Percentiles rank a stretch among this genome's conserved stretches.
phyloP scores from a whole-genome alignment of 805 yeast genomes.

The Yarrowia osloensis region DNA sequence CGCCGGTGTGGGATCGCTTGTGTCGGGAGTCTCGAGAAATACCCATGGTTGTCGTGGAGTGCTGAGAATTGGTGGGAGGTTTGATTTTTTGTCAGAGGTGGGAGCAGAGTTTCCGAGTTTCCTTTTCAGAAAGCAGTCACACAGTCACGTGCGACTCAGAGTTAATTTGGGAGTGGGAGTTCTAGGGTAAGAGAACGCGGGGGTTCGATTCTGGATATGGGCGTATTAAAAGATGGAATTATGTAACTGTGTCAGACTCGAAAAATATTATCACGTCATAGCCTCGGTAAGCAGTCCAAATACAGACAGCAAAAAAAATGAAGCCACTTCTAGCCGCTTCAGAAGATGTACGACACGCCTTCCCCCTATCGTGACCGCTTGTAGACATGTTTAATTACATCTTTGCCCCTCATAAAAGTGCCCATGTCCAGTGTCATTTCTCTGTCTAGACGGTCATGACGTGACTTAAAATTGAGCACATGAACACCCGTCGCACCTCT shows the following conservation, averaged over 20 bases:
- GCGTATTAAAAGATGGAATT: background rate
- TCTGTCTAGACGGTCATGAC: too few relatives aligned
- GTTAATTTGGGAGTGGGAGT: background rate
- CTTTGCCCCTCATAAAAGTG: too few relatives aligned
- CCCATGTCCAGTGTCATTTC: too few relatives aligned
- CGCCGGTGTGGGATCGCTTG: slow-evolving; percentile 99
- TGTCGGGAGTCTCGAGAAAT: slow-evolving; percentile 99
- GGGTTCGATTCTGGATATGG: background rate
- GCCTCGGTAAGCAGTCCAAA: too few relatives aligned
- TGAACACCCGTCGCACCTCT: too few relatives aligned
- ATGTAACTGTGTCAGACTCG: background rate
- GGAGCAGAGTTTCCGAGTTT: slow-evolving; percentile 9
- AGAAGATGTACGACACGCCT: too few relatives aligned
- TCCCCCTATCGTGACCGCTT: too few relatives aligned
- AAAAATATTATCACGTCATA: too few relatives aligned
- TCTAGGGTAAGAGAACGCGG: background rate
- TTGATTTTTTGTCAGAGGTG: slow-evolving; percentile 30
- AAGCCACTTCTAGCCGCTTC: too few relatives aligned
- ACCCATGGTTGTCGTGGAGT: slow-evolving; percentile 71
- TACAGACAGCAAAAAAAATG: too few relatives aligned
- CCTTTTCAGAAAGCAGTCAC: slow-evolving; percentile 24
- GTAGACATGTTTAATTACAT: too few relatives aligned
- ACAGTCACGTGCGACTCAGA: slow-evolving; percentile 16
- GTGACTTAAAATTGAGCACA: too few relatives aligned
- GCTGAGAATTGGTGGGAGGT: slow-evolving; percentile 25